Evolutionary conservation across 768 basidiomycete genomes (phyloP), one percentile per base, ranked within the genome.

Genomic region (Suillus hirtellus): DNA sequence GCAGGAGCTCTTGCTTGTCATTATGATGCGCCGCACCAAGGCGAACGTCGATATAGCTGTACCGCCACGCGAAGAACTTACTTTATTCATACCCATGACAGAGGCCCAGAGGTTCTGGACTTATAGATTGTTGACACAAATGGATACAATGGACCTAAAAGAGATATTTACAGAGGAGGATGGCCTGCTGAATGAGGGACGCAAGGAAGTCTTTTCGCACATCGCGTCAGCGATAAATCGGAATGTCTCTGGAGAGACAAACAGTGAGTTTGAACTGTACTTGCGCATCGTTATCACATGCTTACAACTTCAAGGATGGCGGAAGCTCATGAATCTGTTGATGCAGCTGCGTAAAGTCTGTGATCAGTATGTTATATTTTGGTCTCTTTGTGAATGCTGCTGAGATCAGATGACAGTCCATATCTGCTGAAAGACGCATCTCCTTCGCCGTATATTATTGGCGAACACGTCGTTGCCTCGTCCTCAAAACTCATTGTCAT

Each of bases 321-420:
- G 75, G 62, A 81, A 80, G 64, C 76, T 87, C 50, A 86, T 86
- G 82, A 89, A 88, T 71, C 77, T 90, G n/a, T 71, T 91, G 53
- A 82, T 90, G 79, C 89, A 90, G 72, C 76, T 91, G 12, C 81
- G 89, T 52, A 83, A 84, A 77, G 82, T 89, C 55, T 90, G 89
- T 72, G 87, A 89, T 68, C 89, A 90, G 83, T 86, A 66, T 38
- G 84, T 70, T 3, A 12, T 60, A 11, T 27, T 40, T 60, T 21
- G 4, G 46, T 21, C 34, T 31, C 17, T 10, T 11, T 42, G 21
- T 10, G 15, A 34, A 61, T 27, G 31, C 5, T 63, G 52, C 50
- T 71, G 47, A 70, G 27, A 43, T 56, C 15, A 27, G 56, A 1
- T 62, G n/a, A 21, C 63, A 85, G 85, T 64, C 86, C 86, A 15